These are phyloP conservation scores for Xylaria sp. DNA, from an alignment of 2,329 filamentous ascomycete species.

Conservation along the genomic window DNA sequence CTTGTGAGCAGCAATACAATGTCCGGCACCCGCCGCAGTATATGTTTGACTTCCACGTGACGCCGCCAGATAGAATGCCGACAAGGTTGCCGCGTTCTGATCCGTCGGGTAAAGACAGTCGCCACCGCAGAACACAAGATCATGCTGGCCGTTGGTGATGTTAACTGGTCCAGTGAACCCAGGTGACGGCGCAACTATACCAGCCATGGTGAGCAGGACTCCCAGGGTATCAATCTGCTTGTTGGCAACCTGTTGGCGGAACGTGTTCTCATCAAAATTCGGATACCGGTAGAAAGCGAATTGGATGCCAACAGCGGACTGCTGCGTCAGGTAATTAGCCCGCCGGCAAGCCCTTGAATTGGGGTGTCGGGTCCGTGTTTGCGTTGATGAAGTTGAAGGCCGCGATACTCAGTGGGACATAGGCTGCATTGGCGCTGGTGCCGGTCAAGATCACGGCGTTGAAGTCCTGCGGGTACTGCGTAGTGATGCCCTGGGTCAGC, in stretches of 20 bases:
- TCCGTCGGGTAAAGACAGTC: conserved; percentile 42
- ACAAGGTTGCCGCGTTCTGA: conserved; percentile 33
- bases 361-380: conserved; percentile 38
- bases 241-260: conserved; percentile 39
- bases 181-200: conserved; percentile 37
- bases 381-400: conserved; percentile 38
- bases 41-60: conserved; percentile 37
- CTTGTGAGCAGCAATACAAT: conserved; percentile 43
- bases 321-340: conserved; percentile 38
- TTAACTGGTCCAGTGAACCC: conserved; percentile 41
- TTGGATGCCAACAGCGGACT: conserved; percentile 39
- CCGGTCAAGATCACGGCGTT: conserved; percentile 54
- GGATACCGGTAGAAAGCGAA: conserved; percentile 41
- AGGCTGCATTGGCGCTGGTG: conserved; percentile 41
- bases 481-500: conserved; percentile 50
- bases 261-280: conserved; percentile 37
- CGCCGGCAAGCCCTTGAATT: conserved; percentile 43
- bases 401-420: conserved; percentile 32
- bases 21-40: conserved; percentile 38
- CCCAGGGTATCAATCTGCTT: conserved; percentile 44
- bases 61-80: conserved; percentile 40
- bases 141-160: conserved; percentile 43
- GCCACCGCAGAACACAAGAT: conserved; percentile 43
- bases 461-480: conserved; percentile 49
- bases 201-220: conserved; percentile 31